Percentiles rank a stretch among this genome's conserved stretches.
phyloP scores from a whole-genome alignment of 805 yeast species.

The Ascoidea rubescens region DNA sequence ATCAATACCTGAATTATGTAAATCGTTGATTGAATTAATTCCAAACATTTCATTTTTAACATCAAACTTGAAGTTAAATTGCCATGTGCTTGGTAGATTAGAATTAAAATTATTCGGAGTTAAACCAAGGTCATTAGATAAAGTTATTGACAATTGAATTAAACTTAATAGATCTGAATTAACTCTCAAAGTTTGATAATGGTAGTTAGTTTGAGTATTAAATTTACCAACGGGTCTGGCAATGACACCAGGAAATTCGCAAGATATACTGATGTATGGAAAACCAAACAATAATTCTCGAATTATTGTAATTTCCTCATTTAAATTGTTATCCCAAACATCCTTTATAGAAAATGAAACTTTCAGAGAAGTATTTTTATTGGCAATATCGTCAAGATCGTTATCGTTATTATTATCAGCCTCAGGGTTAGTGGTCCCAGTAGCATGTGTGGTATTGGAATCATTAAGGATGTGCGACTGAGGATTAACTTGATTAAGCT shows the following conservation, averaged over 20 bases:
- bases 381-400: not conserved
- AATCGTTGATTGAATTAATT: slow-evolving; percentile 67
- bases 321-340: slow-evolving; percentile 62
- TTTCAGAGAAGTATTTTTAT: no score
- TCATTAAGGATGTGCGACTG: no score
- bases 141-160: slow-evolving; percentile 73
- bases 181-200: slow-evolving; percentile 86
- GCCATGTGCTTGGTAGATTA: slow-evolving; percentile 74
- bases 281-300: slow-evolving; percentile 44
- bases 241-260: slow-evolving; percentile 92
- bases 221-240: slow-evolving; percentile 94
- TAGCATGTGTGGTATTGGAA: no score
- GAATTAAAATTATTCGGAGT: slow-evolving; percentile 35
- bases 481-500: no score
- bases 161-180: slow-evolving; percentile 80
- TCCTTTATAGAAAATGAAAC: slow-evolving; percentile 28
- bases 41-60: slow-evolving; percentile 71
- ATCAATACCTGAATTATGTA: slow-evolving; percentile 73
- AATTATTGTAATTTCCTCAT: slow-evolving; percentile 48
- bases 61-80: slow-evolving; percentile 82
- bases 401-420: not conserved
- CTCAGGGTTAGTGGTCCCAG: not conserved
- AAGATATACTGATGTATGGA: slow-evolving; percentile 56
- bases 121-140: slow-evolving; percentile 55
- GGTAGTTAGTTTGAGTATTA: slow-evolving; percentile 80